Evolutionary conservation across 176 grass and related monocot species (phyloP), one percentile per base, ranked within the genome.

Genomic region (Ensete ventricosum): DNA sequence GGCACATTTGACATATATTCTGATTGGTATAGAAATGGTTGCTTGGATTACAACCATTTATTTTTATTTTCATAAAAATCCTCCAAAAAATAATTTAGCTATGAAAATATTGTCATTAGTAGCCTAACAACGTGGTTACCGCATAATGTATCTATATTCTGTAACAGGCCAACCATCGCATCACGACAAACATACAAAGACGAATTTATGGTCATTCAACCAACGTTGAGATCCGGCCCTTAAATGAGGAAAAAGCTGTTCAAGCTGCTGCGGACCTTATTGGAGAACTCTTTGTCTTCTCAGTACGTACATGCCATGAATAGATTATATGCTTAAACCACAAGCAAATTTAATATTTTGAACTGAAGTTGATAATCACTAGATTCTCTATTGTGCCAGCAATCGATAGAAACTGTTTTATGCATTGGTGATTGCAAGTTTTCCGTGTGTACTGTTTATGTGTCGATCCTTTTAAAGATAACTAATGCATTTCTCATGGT

Each of bases 181-280:
- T 94, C 67, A 88, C 95, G 11, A 99, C 90, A 53, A 91, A 72
- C 54, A 85, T 94, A 78, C 95, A 99, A 79, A 87, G 95, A 73
- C 88, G 86, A 25, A 87, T 99, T 69, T 94, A 94, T 34, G 90
- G 95, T 11, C 88, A 91, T 53, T 50, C 84, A 13, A 94, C 88
- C 19, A 17, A 93, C 87, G 90, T 89, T 14, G 95, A 70, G 79
- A 89, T 99, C 72, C 85, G 76, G 60, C 90, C 90, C 43, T 87
- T 94, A 77, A 71, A 99, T 79, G 90, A 94, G 81, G 84, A 94
- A 73, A 99, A 91, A 57, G 95, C 90, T 76, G 90, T 99, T 79
- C 90, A 99, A 79, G 90, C 73, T 84, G 90, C 95, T 67, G 72
- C 90, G 54, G 90, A 99, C 84, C 88, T 99, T 67, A 99, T 99